These are phyloP conservation scores for Rhizopogon vulgaris DNA, from an alignment of 768 basidiomycete species.

Conservation along the genomic window DNA sequence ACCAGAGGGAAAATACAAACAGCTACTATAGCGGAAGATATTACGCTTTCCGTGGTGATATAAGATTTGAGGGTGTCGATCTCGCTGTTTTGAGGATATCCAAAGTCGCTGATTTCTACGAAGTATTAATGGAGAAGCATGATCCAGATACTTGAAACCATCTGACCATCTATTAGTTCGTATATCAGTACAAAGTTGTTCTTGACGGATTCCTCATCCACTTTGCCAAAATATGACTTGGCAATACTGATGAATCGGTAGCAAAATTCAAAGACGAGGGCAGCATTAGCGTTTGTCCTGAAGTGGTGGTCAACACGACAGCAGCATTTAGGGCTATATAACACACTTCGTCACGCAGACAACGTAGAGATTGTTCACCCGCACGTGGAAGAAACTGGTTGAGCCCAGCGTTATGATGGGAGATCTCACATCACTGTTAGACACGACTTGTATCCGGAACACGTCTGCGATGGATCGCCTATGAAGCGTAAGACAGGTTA, in stretches of 20 bases:
- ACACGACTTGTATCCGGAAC: slow-evolving; percentile 98
- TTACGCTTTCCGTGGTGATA: slow-evolving; percentile 95
- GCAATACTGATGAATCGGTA: slow-evolving; percentile 95
- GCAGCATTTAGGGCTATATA: not conserved
- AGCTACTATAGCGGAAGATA: slow-evolving; percentile 77
- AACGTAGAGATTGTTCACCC: slow-evolving; percentile 92
- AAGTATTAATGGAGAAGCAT: not conserved
- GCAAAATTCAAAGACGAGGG: slow-evolving; percentile 95
- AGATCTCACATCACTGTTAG: slow-evolving; percentile 93
- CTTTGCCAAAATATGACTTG: slow-evolving; percentile 95
- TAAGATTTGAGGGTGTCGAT: slow-evolving; percentile 96
- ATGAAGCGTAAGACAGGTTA: not conserved
- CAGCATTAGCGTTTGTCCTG: slow-evolving; percentile 95
- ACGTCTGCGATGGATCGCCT: slow-evolving; percentile 97
- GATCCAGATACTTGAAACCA: slow-evolving; percentile 13
- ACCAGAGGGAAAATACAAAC: slow-evolving; percentile 35
- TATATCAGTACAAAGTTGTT: slow-evolving; percentile 99
- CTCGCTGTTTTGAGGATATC: slow-evolving; percentile 98
- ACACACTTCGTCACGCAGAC: slow-evolving; percentile 92
- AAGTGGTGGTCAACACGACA: not conserved
- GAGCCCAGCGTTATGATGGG: slow-evolving; percentile 97
- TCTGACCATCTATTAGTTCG: slow-evolving; percentile 88
- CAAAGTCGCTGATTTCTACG: slow-evolving; percentile 97
- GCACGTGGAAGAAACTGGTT: slow-evolving; percentile 97
- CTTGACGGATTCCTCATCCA: slow-evolving; percentile 97